These are phyloP conservation scores for Rhinocladiella mackenziei DNA, from an alignment of 2,329 filamentous ascomycete genomes.

Conservation along the genomic window DNA sequence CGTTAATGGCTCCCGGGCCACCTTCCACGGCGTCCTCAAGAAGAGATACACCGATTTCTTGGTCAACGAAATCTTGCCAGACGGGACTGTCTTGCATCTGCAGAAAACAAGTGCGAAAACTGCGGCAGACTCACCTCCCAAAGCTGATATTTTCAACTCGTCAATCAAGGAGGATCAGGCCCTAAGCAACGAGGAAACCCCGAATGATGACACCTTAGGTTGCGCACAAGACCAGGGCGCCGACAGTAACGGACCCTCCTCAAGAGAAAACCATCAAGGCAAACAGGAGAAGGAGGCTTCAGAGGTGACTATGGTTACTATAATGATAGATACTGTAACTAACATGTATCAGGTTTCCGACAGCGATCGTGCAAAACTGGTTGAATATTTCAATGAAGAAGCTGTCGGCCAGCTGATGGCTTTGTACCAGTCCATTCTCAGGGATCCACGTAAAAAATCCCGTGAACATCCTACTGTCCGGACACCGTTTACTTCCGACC, in stretches of 20 bases:
- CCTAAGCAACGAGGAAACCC: background rate
- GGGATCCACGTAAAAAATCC: slow-evolving; percentile 53
- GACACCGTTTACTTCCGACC: slow-evolving; percentile 53
- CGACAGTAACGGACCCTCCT: background rate
- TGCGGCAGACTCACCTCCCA: background rate
- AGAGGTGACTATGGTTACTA: background rate
- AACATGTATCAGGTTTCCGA: slow-evolving; percentile 28
- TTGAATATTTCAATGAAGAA: slow-evolving; percentile 23
- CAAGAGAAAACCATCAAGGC: background rate
- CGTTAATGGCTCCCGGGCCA: slow-evolving; percentile 53
- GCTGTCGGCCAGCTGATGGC: slow-evolving; percentile 46
- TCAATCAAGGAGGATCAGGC: too few relatives aligned
- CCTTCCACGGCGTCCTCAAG: slow-evolving; percentile 64
- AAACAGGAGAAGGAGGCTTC: background rate
- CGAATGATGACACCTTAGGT: too few relatives aligned
- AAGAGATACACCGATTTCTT: slow-evolving; percentile 86
- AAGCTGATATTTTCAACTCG: too few relatives aligned
- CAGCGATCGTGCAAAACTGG: slow-evolving; percentile 45
- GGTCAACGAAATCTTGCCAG: slow-evolving; percentile 79
- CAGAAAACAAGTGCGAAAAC: slow-evolving; percentile 37
- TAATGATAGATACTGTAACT: background rate
- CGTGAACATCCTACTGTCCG: slow-evolving; percentile 52
- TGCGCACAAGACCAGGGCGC: background rate
- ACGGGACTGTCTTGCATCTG: slow-evolving; percentile 73
- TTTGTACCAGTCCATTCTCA: slow-evolving; percentile 53